Evolutionary conservation across 2,329 filamentous ascomycete species (phyloP), one percentile per base, ranked within the genome.

Genomic region (Colletotrichum neosansevieriae): DNA sequence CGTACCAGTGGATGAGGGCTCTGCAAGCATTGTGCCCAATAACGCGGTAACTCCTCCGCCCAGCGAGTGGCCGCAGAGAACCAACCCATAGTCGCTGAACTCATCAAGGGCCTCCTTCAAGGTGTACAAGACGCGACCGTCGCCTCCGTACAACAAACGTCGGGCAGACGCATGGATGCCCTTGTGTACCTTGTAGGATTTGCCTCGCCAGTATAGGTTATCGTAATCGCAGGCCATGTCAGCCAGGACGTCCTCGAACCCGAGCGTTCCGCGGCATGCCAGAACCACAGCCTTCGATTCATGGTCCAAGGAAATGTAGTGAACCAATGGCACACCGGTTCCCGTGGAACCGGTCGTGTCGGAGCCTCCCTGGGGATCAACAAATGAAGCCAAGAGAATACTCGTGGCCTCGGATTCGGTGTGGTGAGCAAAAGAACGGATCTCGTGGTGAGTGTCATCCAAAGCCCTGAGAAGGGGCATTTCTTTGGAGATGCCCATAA

Each of bases 221-320:
- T 92, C 90, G 71, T 92, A 93, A 53, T 92, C 91, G 76, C 91
- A 93, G 34, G 90, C 90, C 85, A 93, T 88, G 73, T 93, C 91
- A 0, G 90, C 90, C 40, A 93, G 79, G 24, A 93, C 87, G 74
- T 93, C 91, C 73, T 93, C 91, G 69, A 93, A 92, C 0, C 91
- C 91, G 44, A 92, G 82, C 0, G 91, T 93, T 2, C 91, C 91
- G 42, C 91, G 86, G 58, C 91, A 91, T 1, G 90, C 89, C n/a
- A 93, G 80, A 0, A 93, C 90, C 0, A 93, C 88, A 0, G 91
- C 90, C 73, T 89, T 90, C 2, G 90, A 90, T 58, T 90, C 88
- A 73, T 92, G 89, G 72, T 93, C 91, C 0, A 93, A 80, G 2
- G 89, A 89, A 40, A 93, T 87, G 72, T 92, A 93, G 76, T 93